Evolutionary conservation across 169 alveolate genomes (phyloP).

Genomic region (Plasmodium vinckei): DNA sequence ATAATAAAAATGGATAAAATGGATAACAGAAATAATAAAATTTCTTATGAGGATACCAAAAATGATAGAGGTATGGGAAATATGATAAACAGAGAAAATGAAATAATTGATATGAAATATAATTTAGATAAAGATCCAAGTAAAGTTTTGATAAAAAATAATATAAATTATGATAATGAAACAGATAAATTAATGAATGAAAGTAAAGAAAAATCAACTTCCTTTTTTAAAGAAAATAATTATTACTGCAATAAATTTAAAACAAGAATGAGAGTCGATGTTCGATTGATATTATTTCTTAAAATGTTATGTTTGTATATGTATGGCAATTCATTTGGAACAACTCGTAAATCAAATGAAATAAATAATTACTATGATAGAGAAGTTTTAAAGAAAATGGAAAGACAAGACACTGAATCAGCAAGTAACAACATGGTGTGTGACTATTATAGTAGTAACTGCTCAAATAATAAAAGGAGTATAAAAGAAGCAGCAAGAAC

Average conservation of each 20-base stretch:
- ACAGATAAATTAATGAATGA: no score
- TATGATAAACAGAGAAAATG: no score
- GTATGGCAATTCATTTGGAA: conserved; percentile 14
- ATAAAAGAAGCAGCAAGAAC: conserved; percentile 10
- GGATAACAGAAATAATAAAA: background rate
- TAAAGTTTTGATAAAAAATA: no score
- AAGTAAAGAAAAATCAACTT: no score
- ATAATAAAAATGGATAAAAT: conserved; percentile 4
- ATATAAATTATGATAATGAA: no score
- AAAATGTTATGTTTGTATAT: conserved; percentile 46
- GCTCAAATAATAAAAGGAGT: background rate
- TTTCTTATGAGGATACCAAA: background rate
- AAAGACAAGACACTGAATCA: no score
- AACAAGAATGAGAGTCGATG: conserved; percentile 1
- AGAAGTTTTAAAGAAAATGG: no score
- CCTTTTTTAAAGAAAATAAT: no score
- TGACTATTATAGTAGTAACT: background rate
- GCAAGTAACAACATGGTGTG: background rate
- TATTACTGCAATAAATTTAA: no score
- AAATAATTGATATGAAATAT: no score
- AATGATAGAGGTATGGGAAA: no score
- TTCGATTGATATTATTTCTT: conserved; percentile 12
- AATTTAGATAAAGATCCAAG: no score
- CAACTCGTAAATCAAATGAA: background rate
- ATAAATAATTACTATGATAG: background rate